A percentile compares a stretch with the other conserved stretches of the same genome.
phyloP scores from a whole-genome alignment of 371 early-diverging fungal genomes.

The Syncephalastrum racemosum region DNA sequence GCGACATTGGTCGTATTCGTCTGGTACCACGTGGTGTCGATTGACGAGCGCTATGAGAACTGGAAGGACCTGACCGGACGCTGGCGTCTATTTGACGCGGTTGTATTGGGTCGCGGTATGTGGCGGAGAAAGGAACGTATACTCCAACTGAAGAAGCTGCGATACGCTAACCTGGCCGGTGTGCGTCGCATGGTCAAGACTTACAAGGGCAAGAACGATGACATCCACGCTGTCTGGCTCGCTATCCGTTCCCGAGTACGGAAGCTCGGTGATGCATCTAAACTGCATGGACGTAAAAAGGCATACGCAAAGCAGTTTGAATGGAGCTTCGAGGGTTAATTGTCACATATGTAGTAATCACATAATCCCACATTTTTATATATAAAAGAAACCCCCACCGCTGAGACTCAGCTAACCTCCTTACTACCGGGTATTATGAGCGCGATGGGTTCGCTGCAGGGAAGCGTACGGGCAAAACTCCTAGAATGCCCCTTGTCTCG shows the following conservation, averaged over 20 bases:
- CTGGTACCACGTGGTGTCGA: constrained; percentile 50
- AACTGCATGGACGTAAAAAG: constrained; percentile 27
- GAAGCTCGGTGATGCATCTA: constrained; percentile 31
- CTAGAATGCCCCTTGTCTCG: too few species aligned
- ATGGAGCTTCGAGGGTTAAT: constrained; percentile 31
- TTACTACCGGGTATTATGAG: too few species aligned
- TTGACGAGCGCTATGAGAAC: constrained; percentile 49
- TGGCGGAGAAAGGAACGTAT: constrained; percentile 46
- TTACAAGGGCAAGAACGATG: constrained; percentile 32
- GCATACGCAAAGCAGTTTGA: constrained; percentile 43
- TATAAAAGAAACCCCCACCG: too few species aligned
- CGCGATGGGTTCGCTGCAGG: too few species aligned
- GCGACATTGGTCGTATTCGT: constrained; percentile 41
- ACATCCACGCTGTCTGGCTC: constrained; percentile 36
- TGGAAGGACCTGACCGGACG: constrained; percentile 48
- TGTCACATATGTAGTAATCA: background rate
- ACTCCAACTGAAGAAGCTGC: constrained; percentile 34
- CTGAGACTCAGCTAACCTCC: too few species aligned
- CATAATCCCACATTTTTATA: too few species aligned
- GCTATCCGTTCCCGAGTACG: constrained; percentile 35
- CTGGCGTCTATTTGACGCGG: constrained; percentile 55
- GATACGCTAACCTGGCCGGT: constrained; percentile 30
- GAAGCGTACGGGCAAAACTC: too few species aligned
- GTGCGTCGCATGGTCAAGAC: constrained; percentile 32
- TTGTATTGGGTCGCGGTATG: constrained; percentile 47